A percentile compares a stretch with the other conserved stretches of the same genome.
These are phyloP conservation scores for Prunus salicina DNA, from an alignment of 306 rosid genomes.

Conservation along the genomic window DNA sequence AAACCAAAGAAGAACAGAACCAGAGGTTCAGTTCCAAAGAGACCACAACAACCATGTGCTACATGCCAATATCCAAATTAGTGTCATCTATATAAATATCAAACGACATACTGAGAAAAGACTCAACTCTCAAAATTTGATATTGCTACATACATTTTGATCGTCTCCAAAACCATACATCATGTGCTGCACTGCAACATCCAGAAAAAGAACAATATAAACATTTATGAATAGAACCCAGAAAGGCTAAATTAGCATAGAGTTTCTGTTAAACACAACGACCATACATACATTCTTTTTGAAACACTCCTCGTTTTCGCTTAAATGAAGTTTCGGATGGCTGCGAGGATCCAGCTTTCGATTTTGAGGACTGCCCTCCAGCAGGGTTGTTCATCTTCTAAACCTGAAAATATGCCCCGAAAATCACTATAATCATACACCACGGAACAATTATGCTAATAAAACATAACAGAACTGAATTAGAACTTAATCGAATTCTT, in stretches of 20 bases:
- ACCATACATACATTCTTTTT: constrained; percentile 59
- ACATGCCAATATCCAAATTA: neutral
- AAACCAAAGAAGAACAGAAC: neutral
- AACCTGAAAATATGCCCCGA: neutral
- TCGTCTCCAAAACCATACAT: constrained; percentile 98
- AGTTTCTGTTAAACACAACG: neutral
- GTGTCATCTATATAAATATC: neutral
- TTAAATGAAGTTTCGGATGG: constrained; percentile 75
- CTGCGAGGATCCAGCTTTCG: constrained; percentile 65
- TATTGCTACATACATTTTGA: constrained; percentile 55
- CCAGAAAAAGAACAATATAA: constrained; percentile 1
- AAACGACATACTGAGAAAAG: neutral
- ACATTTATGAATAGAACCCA: neutral
- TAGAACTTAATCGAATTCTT: neutral
- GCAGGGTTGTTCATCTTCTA: constrained; percentile 53
- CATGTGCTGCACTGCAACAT: constrained; percentile 82
- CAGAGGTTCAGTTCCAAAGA: neutral
- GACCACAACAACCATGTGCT: neutral
- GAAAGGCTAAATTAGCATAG: neutral
- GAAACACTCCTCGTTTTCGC: constrained; percentile 88
- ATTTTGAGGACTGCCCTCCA: constrained; percentile 61
- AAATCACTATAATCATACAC: neutral
- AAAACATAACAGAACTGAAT: neutral
- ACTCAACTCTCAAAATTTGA: neutral
- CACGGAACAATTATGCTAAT: too few relatives aligned